Evolutionary conservation across 345 rosid species (phyloP), one percentile per base, ranked within the genome.

Genomic region (Sisymbrium irio): DNA sequence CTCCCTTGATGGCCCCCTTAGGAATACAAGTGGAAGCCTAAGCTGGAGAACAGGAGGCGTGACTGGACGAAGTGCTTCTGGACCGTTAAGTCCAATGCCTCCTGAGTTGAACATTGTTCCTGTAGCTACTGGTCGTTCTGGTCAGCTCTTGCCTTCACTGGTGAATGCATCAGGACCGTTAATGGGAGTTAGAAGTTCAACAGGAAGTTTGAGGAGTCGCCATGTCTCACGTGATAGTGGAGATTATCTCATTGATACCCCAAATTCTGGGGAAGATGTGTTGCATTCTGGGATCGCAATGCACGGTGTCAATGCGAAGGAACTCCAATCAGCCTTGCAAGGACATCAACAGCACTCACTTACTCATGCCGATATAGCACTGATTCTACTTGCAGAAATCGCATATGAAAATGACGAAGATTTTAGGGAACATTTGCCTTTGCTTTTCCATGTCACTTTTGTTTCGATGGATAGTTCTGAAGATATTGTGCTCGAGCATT

Each of bases 391-490:
- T 20, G 99, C 99, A 35, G 99, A 95, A 81, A 92, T 92, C 63
- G 99, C 99, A 41, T 95, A 95, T 46, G 98, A 95, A 81, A 95
- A 95, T 72, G 98, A 95, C 62, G 99, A 95, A 85, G 99, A 95
- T 83, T 95, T 95, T 76, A 89, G 98, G 5, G 99, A 92, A 78
- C 99, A 95, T 82, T 74, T 95, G 83, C 99, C 99, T 49, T 86
- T 95, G 55, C 91, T 95, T 54, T 95, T 95, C 81, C 99, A 95
- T 51, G 97, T 95, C 77, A 95, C 92, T n/a, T 95, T 95, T 81
- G 98, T 95, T 83, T 95, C 97, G 3, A 95, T 92, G 99, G 99
- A 95, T 81, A 95, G 99, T 74, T 95, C 99, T 56, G 99, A 95
- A 81, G 99, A 89, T 72, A 92, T 95, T 69, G 99, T 95, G 82